Base-by-base conservation (phyloP, 2,329 filamentous ascomycete species). In the Fusarium oxysporum region DNA sequence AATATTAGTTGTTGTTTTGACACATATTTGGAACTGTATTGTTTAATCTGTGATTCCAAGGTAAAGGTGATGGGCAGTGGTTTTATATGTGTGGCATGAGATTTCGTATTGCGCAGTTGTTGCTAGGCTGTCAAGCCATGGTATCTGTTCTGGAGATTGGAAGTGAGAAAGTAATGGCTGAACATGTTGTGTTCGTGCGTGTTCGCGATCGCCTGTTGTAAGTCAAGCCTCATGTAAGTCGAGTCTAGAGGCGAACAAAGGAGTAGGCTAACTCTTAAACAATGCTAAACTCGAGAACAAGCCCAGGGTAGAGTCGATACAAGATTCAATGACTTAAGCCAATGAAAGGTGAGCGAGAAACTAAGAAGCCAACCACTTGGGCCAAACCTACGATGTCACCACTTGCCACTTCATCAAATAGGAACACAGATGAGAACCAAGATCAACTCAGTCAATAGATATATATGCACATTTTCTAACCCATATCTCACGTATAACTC, bases 381-480 rank as follows among this genome's bases (percentile, higher is more conserved):
- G 28, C 16, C 10, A 12, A 50, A 8, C 10, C 11, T 35, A 19
- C n/a, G 17, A 25, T 17, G 14, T 13, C 30, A 16, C 17, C 3
- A 30, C 13, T 13, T 14, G 21, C 11, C 21, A 13, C 19, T 17
- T 30, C 19, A 23, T 12, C 14, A 30, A 35, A 19, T 9, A 17
- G 17, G 7, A n/a, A 47, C 8, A 47, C n/a, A 55, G 23, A 25
- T 16, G 11, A 43, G 9, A 37, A 14, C 41, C 28, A 23, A 40
- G 44, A 28, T 25, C 28, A 35, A 17, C 23, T 33, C 11, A 41
- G 17, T 16, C 23, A 56, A 25, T 32, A 48, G 16, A 28, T 56
- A 33, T 57, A 23, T 64, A 63, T 58, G 41, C 59, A 19, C 6
- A 28, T 58, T 51, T n/a, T 69, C 51, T 69, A 64, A 25, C 33